Conservation (phyloP, 495 filamentous ascomycete genomes). For the Entonaema liquescens region DNA sequence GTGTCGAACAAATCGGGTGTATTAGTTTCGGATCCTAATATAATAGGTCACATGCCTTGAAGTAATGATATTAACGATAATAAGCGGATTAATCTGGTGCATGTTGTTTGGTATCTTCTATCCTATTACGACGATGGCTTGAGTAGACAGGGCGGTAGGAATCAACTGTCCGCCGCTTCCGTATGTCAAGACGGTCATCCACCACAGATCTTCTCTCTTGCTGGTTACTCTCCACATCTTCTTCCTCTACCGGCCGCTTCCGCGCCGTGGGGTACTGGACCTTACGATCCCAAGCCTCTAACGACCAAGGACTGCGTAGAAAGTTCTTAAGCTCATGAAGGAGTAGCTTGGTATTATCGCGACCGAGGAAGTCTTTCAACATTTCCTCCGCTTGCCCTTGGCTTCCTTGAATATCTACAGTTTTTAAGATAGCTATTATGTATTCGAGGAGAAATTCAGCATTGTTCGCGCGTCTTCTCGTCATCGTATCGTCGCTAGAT, state of each 20-base stretch:
- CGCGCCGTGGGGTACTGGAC: slow-evolving; percentile 71
- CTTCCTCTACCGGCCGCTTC: slow-evolving; percentile 14
- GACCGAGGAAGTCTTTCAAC: slow-evolving; percentile 84
- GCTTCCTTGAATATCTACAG: slow-evolving; percentile 87
- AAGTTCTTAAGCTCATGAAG: slow-evolving; percentile 84
- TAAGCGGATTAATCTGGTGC: slow-evolving; percentile 12
- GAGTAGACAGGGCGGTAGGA: slow-evolving; percentile 42
- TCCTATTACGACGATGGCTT: slow-evolving; percentile 4
- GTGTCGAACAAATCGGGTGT: background rate
- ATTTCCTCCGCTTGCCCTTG: slow-evolving; percentile 87
- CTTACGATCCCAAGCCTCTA: slow-evolving; percentile 82
- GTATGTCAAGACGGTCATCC: background rate
- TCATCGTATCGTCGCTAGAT: slow-evolving; percentile 45
- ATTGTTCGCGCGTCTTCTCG: slow-evolving; percentile 69
- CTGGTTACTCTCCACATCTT: slow-evolving; percentile 1
- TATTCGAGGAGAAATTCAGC: slow-evolving; percentile 92
- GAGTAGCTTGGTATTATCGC: slow-evolving; percentile 79
- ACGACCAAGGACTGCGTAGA: slow-evolving; percentile 77
- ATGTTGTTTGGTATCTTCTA: slow-evolving; percentile 14
- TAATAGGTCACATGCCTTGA: background rate
- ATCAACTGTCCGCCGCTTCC: slow-evolving; percentile 26
- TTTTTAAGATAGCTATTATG: slow-evolving; percentile 86
- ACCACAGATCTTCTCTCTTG: background rate
- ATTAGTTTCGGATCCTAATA: background rate
- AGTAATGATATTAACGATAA: background rate